Conservation (phyloP, 495 filamentous ascomycete species). For the Letharia columbiana region DNA sequence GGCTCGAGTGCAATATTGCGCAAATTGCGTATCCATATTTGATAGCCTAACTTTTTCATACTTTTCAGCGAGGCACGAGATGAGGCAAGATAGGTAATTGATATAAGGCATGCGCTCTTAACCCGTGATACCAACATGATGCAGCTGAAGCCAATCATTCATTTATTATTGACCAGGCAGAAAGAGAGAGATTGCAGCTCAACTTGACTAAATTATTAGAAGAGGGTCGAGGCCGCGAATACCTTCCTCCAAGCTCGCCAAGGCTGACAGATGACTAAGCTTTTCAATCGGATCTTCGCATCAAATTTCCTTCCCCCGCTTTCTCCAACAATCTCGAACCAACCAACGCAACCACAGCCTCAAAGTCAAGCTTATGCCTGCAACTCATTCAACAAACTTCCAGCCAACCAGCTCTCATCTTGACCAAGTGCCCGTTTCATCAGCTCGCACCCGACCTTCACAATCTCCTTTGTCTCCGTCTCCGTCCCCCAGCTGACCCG, state of each 20-base stretch:
- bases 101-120: no score
- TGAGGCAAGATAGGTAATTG: no score
- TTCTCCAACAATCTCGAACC: not conserved
- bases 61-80: no score
- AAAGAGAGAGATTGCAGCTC: no score
- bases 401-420: slow-evolving; percentile 15
- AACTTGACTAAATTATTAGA: no score
- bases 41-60: no score
- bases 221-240: not conserved
- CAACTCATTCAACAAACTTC: slow-evolving; percentile 2
- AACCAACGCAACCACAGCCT: not conserved
- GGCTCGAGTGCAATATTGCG: no score
- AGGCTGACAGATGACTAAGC: not conserved
- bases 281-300: not conserved
- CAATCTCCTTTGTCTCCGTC: slow-evolving; percentile 27
- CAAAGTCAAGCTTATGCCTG: not conserved
- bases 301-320: not conserved
- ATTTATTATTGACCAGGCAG: no score
- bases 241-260: not conserved
- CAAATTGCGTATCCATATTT: no score
- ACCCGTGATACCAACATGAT: no score
- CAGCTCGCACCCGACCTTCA: slow-evolving; percentile 25
- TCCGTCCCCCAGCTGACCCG: slow-evolving; percentile 25
- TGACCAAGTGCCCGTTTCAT: slow-evolving; percentile 21
- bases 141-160: no score